Evolutionary conservation across 208 protist species (phyloP), one percentile per base, ranked within the genome.

Genomic region (Phytomonas francai): DNA sequence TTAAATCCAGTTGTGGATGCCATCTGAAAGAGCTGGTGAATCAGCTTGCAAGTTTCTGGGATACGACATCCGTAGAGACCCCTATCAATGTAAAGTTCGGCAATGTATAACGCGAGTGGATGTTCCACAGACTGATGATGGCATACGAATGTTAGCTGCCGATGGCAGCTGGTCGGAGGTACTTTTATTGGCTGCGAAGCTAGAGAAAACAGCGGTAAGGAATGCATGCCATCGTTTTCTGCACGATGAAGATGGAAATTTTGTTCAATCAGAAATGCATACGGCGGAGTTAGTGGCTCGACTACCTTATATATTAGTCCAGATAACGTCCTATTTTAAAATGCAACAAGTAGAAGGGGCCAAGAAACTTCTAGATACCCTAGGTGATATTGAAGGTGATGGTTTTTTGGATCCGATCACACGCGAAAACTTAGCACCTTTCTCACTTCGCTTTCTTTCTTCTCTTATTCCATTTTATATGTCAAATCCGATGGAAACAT

Each of bases 111-210:
- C 67, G 31, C 49, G 70, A 51, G 45, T 59, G 28, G 51, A 72
- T 69, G 81, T 91, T 5, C 78, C 89, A 5, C 74, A 72, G 28
- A 86, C 67, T 34, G 83, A 86, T 29, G 79, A 87, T 2, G 87
- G 89, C 45, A 58, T 95, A 54, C 70, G 75, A 3, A 16, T 74
- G 19, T 64, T 89, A 8, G 86, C 89, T 0, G 75, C 82, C 0
- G 78, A 89, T 64, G 90, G 80, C 0, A 81, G 88, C 60, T 95
- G 88, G 87, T 81, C 75, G 3, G 77, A 73, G n/a, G 88, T 92
- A 4, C 60, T 83, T 57, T 14, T 67, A 25, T 63, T 93, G 22
- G 85, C 87, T 9, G 71, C 84, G 56, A 73, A 79, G 60, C 66
- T 95, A 30, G 81, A 82, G 54, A 74, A 78, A n/a, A 67, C 77